Conservation (phyloP, 2,329 filamentous ascomycete genomes). For the Penicillium aurantiogriseum region DNA sequence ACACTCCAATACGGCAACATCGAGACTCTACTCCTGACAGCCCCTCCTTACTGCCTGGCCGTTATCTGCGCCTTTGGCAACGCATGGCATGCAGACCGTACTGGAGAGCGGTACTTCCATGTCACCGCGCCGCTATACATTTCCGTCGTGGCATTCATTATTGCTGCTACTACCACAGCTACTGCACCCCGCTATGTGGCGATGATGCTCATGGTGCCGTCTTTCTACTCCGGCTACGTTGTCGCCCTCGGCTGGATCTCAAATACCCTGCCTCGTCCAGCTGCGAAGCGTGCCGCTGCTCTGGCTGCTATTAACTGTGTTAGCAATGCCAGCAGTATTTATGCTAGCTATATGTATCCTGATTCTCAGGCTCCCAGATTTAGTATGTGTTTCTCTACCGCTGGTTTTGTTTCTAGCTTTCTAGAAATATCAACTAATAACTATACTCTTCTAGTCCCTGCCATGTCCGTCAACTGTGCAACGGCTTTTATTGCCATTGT, state of each 20-base stretch:
- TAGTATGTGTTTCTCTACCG: slow-evolving; percentile 37
- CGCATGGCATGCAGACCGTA: slow-evolving; percentile 69
- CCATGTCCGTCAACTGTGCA: slow-evolving; percentile 67
- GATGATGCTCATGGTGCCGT: slow-evolving; percentile 70
- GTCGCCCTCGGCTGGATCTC: slow-evolving; percentile 72
- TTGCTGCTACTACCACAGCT: slow-evolving; percentile 62
- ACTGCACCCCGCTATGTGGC: slow-evolving; percentile 64
- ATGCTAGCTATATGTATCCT: slow-evolving; percentile 67
- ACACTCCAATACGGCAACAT: slow-evolving; percentile 64
- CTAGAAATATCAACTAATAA: slow-evolving; percentile 3
- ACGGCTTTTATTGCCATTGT: slow-evolving; percentile 64
- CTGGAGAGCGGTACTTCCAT: slow-evolving; percentile 69
- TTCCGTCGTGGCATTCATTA: slow-evolving; percentile 64
- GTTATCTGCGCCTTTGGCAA: slow-evolving; percentile 63
- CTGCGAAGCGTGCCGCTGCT: slow-evolving; percentile 70
- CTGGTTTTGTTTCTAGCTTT: slow-evolving; percentile 31
- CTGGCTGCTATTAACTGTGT: slow-evolving; percentile 75
- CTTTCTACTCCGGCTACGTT: slow-evolving; percentile 65
- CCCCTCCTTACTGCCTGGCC: slow-evolving; percentile 62
- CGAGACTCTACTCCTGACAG: slow-evolving; percentile 61
- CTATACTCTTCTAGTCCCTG: slow-evolving; percentile 45
- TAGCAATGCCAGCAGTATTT: slow-evolving; percentile 68
- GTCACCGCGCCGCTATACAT: slow-evolving; percentile 62
- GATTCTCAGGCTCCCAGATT: slow-evolving; percentile 44
- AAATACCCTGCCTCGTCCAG: slow-evolving; percentile 71